Percentiles rank a stretch among this genome's conserved stretches.
Conservation (phyloP, 2,329 filamentous ascomycete genomes). For the Parascedosporium putredinis region DNA sequence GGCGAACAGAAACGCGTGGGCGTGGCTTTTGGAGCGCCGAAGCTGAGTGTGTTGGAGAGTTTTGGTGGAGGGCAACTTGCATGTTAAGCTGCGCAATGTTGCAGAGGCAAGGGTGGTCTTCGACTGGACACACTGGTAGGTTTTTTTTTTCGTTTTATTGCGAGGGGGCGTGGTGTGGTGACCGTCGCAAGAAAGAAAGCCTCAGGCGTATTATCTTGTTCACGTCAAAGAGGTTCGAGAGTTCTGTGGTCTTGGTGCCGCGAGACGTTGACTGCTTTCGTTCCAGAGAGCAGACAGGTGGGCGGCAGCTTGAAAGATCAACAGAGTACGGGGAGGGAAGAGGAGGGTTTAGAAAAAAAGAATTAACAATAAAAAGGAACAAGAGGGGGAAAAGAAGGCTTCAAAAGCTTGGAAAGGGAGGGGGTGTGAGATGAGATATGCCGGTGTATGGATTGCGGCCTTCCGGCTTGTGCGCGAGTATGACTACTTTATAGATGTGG, state of each 20-base stretch:
- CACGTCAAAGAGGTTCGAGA: background rate
- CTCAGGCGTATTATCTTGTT: background rate
- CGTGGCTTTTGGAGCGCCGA: background rate
- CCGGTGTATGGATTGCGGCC: background rate
- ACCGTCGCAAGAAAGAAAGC: background rate
- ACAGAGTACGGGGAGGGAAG: background rate
- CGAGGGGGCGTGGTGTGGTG: background rate
- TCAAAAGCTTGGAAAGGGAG: background rate
- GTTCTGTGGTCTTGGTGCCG: too few species aligned
- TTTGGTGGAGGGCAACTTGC: background rate
- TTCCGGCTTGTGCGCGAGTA: background rate
- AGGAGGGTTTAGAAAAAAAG: too few species aligned
- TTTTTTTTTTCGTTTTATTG: too few species aligned
- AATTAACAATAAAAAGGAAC: too few species aligned
- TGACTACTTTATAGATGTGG: constrained; percentile 1
- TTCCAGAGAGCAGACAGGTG: background rate
- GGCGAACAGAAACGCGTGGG: background rate
- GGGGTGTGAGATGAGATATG: background rate
- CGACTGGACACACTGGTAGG: background rate
- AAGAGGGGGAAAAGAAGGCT: background rate
- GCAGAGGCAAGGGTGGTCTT: background rate
- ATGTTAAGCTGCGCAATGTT: background rate
- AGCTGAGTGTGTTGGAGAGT: background rate
- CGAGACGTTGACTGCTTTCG: too few species aligned
- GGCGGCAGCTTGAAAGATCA: background rate